Conservation (phyloP, 306 rosid species). For the Albizia julibrissin region DNA sequence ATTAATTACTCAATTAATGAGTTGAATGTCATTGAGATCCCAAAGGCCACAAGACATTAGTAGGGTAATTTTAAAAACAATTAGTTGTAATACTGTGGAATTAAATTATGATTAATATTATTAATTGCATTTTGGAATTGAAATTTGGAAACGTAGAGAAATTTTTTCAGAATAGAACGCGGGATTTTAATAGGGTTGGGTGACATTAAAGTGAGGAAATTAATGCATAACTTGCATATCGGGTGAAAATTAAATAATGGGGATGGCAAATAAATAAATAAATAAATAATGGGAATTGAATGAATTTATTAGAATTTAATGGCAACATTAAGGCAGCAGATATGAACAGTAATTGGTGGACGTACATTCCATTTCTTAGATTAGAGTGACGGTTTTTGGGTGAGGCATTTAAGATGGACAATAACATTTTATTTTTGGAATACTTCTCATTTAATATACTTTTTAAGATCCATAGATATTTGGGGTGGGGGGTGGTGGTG, state of each 20-base stretch:
- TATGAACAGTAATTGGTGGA: conserved; percentile 9
- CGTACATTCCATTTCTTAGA: conserved; percentile 24
- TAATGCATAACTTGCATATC: conserved; percentile 45
- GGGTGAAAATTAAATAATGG: conserved; percentile 47
- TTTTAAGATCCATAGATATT: not conserved
- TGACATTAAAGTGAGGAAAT: conserved; percentile 46
- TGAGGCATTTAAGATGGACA: not conserved
- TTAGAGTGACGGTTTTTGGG: not conserved
- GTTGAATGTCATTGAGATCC: not conserved
- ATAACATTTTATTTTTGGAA: not conserved
- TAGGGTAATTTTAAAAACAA: no score
- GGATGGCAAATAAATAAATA: no score
- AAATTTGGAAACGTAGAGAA: conserved; percentile 6
- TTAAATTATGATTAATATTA: not conserved
- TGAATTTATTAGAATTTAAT: conserved; percentile 34
- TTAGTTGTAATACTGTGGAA: not conserved
- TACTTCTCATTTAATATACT: not conserved
- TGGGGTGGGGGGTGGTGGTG: no score
- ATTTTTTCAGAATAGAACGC: not conserved
- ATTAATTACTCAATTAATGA: not conserved
- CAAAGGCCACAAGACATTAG: not conserved
- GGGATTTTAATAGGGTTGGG: conserved; percentile 39
- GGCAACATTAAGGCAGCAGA: not conserved
- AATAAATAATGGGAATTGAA: conserved; percentile 43
- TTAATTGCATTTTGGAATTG: not conserved